These are phyloP conservation scores for Tuctoria greenei DNA, from an alignment of 176 grass and related monocot species.

Conservation along the genomic window DNA sequence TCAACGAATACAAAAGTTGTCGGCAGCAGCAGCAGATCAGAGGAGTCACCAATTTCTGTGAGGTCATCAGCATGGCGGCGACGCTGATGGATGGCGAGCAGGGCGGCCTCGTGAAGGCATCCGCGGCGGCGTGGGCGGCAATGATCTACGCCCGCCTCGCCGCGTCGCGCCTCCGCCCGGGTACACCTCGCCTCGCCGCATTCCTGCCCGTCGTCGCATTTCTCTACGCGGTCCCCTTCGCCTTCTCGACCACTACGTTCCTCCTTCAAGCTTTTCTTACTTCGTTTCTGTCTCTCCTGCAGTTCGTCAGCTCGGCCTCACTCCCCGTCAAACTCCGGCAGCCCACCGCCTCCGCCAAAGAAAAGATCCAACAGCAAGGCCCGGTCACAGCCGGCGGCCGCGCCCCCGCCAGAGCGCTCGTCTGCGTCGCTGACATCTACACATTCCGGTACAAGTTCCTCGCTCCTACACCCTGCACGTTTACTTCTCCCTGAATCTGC, in stretches of 20 bases:
- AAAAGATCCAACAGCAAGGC: background rate
- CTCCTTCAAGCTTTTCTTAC: slow-evolving; percentile 65
- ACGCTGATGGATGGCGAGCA: slow-evolving; percentile 35
- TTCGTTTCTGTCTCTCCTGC: slow-evolving; percentile 41
- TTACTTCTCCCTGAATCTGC: slow-evolving; percentile 54
- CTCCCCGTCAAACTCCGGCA: slow-evolving; percentile 54
- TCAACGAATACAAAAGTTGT: too few relatives aligned
- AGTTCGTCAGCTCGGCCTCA: slow-evolving; percentile 47
- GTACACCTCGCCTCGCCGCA: slow-evolving; percentile 37
- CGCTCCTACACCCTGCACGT: slow-evolving; percentile 35
- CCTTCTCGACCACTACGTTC: slow-evolving; percentile 53
- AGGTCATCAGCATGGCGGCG: background rate
- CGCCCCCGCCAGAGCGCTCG: background rate
- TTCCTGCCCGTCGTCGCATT: slow-evolving; percentile 53
- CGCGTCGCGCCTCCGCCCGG: slow-evolving; percentile 29
- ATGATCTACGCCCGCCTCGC: slow-evolving; percentile 50
- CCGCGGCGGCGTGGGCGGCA: slow-evolving; percentile 16
- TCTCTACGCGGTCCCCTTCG: slow-evolving; percentile 36
- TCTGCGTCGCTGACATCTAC: slow-evolving; percentile 34
- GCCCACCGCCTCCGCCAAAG: background rate
- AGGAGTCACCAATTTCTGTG: too few relatives aligned
- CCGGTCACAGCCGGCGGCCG: background rate
- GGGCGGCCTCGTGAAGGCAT: slow-evolving; percentile 16
- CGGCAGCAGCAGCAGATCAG: background rate
- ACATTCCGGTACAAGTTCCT: slow-evolving; percentile 48